Percentiles rank a stretch among this genome's conserved stretches.
phyloP scores from a whole-genome alignment of 2,329 filamentous ascomycete genomes.

The Sphaerulina musiva region DNA sequence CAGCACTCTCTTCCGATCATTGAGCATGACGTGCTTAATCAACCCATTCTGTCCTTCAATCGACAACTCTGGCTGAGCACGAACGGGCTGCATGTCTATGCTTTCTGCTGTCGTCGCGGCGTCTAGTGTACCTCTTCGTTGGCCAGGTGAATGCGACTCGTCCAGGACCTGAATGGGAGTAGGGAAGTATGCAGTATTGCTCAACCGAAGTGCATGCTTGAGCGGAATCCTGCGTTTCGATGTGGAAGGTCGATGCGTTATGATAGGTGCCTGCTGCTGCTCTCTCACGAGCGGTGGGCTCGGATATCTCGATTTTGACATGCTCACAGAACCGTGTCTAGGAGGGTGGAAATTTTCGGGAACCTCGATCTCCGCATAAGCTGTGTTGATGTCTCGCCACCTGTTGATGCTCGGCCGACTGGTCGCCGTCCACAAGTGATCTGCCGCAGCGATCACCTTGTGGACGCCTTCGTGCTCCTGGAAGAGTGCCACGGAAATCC shows the following conservation, averaged over 20 bases:
- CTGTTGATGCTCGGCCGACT: conserved; percentile 86
- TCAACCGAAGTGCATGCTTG: conserved; percentile 72
- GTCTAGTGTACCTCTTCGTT: conserved; percentile 53
- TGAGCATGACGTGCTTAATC: conserved; percentile 86
- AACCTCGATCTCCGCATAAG: conserved; percentile 58
- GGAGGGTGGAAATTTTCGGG: conserved; percentile 46
- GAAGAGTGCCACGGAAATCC: conserved; percentile 79
- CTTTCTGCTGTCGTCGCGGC: conserved; percentile 16
- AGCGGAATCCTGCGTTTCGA: conserved; percentile 63
- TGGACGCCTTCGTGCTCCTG: conserved; percentile 83
- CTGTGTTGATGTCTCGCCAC: conserved; percentile 80
- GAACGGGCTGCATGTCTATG: conserved; percentile 35
- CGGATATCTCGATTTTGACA: conserved; percentile 37
- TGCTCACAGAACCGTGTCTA: conserved; percentile 48
- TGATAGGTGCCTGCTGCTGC: neutral
- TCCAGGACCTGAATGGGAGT: conserved; percentile 40
- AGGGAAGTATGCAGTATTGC: conserved; percentile 74
- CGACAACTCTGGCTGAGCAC: conserved; percentile 42
- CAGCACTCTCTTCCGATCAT: conserved; percentile 80
- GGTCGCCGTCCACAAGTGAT: conserved; percentile 84
- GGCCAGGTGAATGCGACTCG: conserved; percentile 29
- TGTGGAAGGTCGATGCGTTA: neutral
- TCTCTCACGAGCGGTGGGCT: conserved; percentile 29
- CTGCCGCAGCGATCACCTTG: conserved; percentile 57
- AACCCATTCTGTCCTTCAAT: conserved; percentile 94